Base-by-base conservation (phyloP, 2,329 filamentous ascomycete genomes). In the Zymoseptoria crescenta region DNA sequence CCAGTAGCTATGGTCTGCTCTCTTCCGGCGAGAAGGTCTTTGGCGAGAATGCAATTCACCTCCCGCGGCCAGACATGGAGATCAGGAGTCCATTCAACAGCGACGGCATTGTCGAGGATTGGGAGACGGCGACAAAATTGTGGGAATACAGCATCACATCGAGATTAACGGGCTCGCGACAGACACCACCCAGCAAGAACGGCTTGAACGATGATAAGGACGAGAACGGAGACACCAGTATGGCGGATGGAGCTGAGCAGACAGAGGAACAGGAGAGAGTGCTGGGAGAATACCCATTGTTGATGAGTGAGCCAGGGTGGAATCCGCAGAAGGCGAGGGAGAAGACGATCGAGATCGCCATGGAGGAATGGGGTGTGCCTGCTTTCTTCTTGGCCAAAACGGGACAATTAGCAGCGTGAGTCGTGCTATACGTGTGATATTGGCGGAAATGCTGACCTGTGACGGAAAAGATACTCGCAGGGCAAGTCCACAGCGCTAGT, bases 221-320 rank as follows among this genome's bases (percentile, higher is more conserved):
- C 30, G 80, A 79, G 35, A 66, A 69, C 35, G 70, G 71, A 6
- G 79, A 80, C 45, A 67, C 66, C 52, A 78, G 80, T 54, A 80
- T 85, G 67, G 84, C 83, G 30, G 79, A 80, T 56, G 24, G 24
- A 50, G 80, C 83, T 72, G 86, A 90, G 60, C 85, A 80, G 49
- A 51, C 61, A 48, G 81, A 82, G 61, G 81, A 82, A 59, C 63
- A 68, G 58, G 81, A 95, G 74, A 94, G 91, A 75, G 85, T 89
- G 7, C 80, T 99, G 62, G 84, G 87, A 54, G 94, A 97, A 74
- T 94, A 89, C 74, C 95, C 94, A 7, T 78, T 99, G 61, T 80
- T 99, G 60, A 87, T 99, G 83, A 96, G 91, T 0, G 94, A 99
- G 76, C 89, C 92, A 13, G 88, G 90, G 9, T 97, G 93, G 92